Evolutionary conservation across 2,329 filamentous ascomycete genomes (phyloP).

Genomic region (Arthrobotrys musiformis): DNA sequence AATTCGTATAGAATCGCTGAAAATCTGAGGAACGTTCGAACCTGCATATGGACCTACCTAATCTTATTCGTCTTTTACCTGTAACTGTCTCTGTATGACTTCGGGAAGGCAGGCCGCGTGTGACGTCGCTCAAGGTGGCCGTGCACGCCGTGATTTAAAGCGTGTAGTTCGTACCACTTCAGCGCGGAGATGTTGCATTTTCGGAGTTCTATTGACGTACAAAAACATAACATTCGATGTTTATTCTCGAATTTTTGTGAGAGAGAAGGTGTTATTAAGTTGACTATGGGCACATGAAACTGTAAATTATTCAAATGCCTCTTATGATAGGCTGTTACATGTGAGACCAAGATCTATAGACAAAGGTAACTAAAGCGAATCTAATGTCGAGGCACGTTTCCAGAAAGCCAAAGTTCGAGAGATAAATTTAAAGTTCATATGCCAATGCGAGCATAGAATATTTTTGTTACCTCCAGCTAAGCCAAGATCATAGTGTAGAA

Average conservation of each 20-base stretch:
- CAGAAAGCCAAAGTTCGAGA: background rate
- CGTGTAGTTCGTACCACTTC: slow-evolving; percentile 5
- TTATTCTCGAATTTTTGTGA: background rate
- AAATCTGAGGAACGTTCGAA: background rate
- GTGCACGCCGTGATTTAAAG: slow-evolving; percentile 7
- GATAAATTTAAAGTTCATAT: background rate
- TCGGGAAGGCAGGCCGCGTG: slow-evolving; percentile 34
- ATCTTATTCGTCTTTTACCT: background rate
- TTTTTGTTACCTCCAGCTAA: background rate
- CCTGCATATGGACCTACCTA: background rate
- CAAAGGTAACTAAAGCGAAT: background rate
- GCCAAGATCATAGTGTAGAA: slow-evolving; percentile 48
- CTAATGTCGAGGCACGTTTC: background rate
- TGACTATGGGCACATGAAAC: background rate
- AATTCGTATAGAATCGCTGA: slow-evolving; percentile 1
- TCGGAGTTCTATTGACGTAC: background rate
- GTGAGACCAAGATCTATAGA: slow-evolving; percentile 2
- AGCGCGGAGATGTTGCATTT: slow-evolving; percentile 52
- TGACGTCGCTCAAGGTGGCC: slow-evolving; percentile 5
- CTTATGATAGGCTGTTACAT: background rate
- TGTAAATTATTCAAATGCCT: background rate
- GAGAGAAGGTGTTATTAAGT: background rate
- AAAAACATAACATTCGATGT: background rate
- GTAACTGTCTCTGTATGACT: background rate
- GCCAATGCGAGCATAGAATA: background rate